A percentile compares a stretch with the other conserved stretches of the same genome.
phyloP scores from a whole-genome alignment of 2,329 filamentous ascomycete species.

The Beauveria sp. region DNA sequence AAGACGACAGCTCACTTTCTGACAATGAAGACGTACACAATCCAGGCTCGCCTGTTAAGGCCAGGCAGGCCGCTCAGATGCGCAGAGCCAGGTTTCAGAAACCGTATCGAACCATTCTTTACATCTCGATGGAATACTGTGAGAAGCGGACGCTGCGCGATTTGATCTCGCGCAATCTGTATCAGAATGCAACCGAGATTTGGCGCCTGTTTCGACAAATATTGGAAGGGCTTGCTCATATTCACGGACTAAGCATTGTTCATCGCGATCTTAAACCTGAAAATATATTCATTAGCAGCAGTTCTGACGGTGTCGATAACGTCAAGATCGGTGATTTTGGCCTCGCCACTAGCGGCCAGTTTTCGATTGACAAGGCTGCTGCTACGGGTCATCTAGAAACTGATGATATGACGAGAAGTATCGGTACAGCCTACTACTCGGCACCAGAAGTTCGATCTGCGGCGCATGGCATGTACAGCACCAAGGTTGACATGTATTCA shows the following conservation, averaged over 20 bases:
- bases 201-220: constrained; percentile 92
- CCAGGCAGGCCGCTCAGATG: constrained; percentile 21
- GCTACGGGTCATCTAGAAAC: constrained; percentile 33
- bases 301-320: constrained; percentile 68
- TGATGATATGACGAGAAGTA: constrained; percentile 62
- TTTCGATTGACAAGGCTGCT: constrained; percentile 50
- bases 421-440: constrained; percentile 81
- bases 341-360: constrained; percentile 81
- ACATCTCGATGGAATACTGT: constrained; percentile 99
- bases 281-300: constrained; percentile 78
- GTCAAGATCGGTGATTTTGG: constrained; percentile 97
- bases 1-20: constrained; percentile 29
- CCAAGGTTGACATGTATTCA: constrained; percentile 98
- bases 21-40: constrained; percentile 25
- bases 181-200: constrained; percentile 66
- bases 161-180: constrained; percentile 69
- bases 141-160: constrained; percentile 89
- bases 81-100: constrained; percentile 36
- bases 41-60: constrained; percentile 24
- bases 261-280: constrained; percentile 96
- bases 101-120: constrained; percentile 66
- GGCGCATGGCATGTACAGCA: constrained; percentile 70
- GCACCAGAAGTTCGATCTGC: constrained; percentile 82
- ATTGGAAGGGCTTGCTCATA: constrained; percentile 80
- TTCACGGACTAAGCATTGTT: constrained; percentile 85